Conservation (phyloP, 192 early-diverging fungal species). For the Coemansia sp. region DNA sequence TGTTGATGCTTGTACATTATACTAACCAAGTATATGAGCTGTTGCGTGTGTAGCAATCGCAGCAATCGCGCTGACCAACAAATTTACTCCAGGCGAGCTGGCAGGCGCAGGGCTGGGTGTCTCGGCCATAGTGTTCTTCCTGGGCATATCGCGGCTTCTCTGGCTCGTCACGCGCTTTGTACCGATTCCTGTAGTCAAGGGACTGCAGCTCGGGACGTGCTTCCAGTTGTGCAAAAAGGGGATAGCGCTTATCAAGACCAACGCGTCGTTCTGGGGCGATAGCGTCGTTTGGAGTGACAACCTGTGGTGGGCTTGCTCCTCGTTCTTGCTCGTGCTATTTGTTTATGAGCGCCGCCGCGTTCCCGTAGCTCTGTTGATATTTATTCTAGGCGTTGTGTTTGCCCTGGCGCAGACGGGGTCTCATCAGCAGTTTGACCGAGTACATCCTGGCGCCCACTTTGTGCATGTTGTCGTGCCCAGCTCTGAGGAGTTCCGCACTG, state of each 20-base stretch:
- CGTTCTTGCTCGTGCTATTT: conserved; percentile 69
- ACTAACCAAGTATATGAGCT: not conserved
- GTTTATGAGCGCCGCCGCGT: conserved; percentile 68
- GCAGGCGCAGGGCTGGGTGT: conserved; percentile 74
- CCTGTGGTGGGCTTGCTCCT: conserved; percentile 68
- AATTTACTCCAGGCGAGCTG: conserved; percentile 70
- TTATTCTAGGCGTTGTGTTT: conserved; percentile 69
- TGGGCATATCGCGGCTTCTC: conserved; percentile 73
- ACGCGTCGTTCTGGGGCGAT: conserved; percentile 59
- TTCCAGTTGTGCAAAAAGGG: conserved; percentile 73
- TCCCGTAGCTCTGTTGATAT: conserved; percentile 74
- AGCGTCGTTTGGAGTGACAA: conserved; percentile 72
- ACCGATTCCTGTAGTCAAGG: conserved; percentile 74
- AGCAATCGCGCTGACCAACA: conserved; percentile 74
- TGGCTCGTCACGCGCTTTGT: conserved; percentile 68
- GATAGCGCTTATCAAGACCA: conserved; percentile 59
- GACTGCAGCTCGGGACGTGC: conserved; percentile 79
- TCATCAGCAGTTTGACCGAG: conserved; percentile 47
- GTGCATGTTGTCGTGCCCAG: conserved; percentile 65
- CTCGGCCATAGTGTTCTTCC: conserved; percentile 63
- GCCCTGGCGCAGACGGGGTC: conserved; percentile 62
- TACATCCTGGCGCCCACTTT: conserved; percentile 61
- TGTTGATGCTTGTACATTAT: not conserved
- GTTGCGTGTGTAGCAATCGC: conserved; percentile 63
- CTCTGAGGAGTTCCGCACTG: conserved; percentile 65